Percentiles rank a stretch among this genome's conserved stretches.
Evolutionary conservation across 805 yeast species (phyloP).

Genomic region (Kuraishia cidri): DNA sequence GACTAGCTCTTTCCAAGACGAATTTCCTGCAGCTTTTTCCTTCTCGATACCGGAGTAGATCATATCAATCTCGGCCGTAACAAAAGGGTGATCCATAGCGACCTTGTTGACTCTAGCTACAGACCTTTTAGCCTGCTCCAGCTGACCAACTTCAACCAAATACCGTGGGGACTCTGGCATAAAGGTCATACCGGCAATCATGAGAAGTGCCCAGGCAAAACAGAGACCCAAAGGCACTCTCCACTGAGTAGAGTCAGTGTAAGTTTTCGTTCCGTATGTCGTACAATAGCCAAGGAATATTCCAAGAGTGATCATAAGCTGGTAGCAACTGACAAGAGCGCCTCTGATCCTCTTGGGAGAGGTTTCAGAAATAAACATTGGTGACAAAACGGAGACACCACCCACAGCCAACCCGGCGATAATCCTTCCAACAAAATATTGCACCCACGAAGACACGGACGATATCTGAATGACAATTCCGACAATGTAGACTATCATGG

Average conservation of each 20-base stretch:
- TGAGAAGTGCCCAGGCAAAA: constrained; percentile 45
- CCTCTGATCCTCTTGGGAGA: constrained; percentile 69
- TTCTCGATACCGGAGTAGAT: constrained; percentile 36
- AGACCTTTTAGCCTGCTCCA: constrained; percentile 44
- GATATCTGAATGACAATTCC: constrained; percentile 58
- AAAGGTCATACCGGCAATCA: constrained; percentile 46
- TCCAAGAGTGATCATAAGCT: constrained; percentile 63
- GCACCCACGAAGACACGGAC: constrained; percentile 48
- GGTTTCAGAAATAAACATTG: constrained; percentile 58
- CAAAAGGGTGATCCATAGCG: constrained; percentile 17
- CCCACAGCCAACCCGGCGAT: constrained; percentile 51
- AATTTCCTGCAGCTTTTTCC: constrained; percentile 39
- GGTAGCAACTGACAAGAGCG: constrained; percentile 60
- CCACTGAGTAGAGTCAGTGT: constrained; percentile 49
- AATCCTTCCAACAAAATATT: constrained; percentile 54
- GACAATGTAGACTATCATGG: constrained; percentile 47
- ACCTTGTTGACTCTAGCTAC: constrained; percentile 38
- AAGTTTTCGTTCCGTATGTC: constrained; percentile 52
- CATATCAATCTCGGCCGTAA: constrained; percentile 22
- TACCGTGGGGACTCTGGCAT: constrained; percentile 71
- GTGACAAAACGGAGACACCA: constrained; percentile 42
- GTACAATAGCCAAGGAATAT: constrained; percentile 64
- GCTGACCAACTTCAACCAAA: constrained; percentile 41
- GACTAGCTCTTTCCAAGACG: constrained; percentile 40
- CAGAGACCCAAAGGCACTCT: constrained; percentile 50